Evolutionary conservation across 495 filamentous ascomycete genomes (phyloP).

Genomic region (Penicillium robsamsonii): DNA sequence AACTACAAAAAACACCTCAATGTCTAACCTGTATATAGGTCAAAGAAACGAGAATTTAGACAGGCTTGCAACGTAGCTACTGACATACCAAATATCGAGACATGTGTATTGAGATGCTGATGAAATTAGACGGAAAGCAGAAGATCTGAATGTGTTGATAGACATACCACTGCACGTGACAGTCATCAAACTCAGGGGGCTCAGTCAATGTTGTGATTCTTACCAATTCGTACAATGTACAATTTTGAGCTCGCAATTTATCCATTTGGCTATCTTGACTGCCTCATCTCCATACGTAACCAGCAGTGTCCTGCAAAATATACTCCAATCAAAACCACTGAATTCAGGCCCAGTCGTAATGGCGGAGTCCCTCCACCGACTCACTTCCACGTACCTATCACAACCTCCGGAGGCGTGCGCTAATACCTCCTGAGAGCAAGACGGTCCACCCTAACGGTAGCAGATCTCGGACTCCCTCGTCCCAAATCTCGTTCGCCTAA

Average conservation of each 20-base stretch:
- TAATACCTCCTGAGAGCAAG: not conserved
- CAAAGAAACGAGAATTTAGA: not conserved
- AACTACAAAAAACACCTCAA: not conserved
- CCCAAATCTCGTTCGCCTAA: conserved; percentile 34
- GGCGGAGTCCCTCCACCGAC: not conserved
- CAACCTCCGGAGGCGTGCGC: not conserved
- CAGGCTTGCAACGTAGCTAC: not conserved
- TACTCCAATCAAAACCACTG: not conserved
- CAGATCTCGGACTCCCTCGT: conserved; percentile 30
- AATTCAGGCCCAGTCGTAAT: not conserved
- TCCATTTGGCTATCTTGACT: not conserved
- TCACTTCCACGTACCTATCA: conserved; percentile 1
- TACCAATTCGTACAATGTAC: not conserved
- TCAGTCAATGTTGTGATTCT: not conserved
- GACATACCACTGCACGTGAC: not conserved
- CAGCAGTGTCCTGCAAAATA: not conserved
- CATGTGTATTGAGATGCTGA: no score
- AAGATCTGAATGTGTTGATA: no score
- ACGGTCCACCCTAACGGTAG: conserved; percentile 18
- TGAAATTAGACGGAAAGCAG: no score
- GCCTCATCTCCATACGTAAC: not conserved
- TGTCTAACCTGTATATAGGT: not conserved
- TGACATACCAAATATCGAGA: not conserved
- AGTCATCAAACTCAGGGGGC: not conserved
- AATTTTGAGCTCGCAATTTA: not conserved